Evolutionary conservation across 2,329 filamentous ascomycete genomes (phyloP).

Genomic region (Pseudogymnoascus sp.): DNA sequence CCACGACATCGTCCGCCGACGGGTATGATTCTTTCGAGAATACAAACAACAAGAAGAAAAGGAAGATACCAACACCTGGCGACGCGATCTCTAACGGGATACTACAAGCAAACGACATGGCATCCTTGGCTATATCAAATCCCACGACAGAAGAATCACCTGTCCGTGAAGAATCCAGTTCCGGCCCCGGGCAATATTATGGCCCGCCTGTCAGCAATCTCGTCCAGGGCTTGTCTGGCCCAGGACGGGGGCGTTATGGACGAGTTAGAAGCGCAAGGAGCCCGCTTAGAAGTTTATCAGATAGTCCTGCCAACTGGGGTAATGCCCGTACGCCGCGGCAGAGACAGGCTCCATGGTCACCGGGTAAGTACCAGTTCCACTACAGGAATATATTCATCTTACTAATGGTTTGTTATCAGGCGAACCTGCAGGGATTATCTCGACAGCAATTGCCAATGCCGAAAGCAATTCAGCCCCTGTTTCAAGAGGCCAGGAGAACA

Average conservation of each 20-base stretch:
- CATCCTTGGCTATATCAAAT: constrained; percentile 53
- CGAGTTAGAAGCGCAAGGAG: constrained; percentile 56
- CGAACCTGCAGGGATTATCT: constrained; percentile 73
- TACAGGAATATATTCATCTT: constrained; percentile 16
- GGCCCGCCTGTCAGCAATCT: constrained; percentile 44
- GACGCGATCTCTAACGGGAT: constrained; percentile 47
- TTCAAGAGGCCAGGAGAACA: constrained; percentile 66
- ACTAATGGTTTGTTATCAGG: constrained; percentile 36
- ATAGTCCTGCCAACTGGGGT: constrained; percentile 39
- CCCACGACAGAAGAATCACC: constrained; percentile 39
- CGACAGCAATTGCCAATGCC: constrained; percentile 83
- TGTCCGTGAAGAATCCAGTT: constrained; percentile 37
- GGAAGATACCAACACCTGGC: constrained; percentile 89
- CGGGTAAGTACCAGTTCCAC: constrained; percentile 24
- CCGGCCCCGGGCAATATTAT: constrained; percentile 46
- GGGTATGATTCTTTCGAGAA: constrained; percentile 98
- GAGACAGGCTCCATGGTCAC: constrained; percentile 30
- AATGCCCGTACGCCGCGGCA: constrained; percentile 29
- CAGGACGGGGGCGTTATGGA: constrained; percentile 79
- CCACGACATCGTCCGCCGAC: constrained; percentile 67
- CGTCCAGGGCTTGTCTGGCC: constrained; percentile 70
- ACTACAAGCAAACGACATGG: constrained; percentile 55
- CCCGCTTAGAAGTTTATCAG: constrained; percentile 53
- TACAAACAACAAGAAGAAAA: constrained; percentile 98
- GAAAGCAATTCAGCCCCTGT: constrained; percentile 63